Evolutionary conservation across 257 asterid species (phyloP).

Genomic region (Solanum rostratum): DNA sequence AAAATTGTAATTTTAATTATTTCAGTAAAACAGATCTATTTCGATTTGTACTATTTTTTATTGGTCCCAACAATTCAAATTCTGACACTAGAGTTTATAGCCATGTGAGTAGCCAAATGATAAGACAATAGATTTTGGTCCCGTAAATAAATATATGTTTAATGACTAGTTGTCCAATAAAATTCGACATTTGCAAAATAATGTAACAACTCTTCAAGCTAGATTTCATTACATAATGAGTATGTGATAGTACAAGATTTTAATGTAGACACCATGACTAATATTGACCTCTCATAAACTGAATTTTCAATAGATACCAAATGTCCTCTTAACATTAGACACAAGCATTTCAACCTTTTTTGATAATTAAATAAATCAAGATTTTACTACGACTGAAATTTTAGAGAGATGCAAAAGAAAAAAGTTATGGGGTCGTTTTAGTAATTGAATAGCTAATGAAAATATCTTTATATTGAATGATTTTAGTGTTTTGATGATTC

Average conservation of each 20-base stretch:
- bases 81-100: background rate
- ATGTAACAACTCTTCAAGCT: background rate
- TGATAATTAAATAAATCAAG: background rate
- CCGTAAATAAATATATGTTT: background rate
- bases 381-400: background rate
- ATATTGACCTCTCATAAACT: background rate
- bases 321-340: background rate
- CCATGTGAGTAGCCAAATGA: background rate
- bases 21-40: background rate
- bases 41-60: background rate
- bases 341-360: background rate
- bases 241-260: background rate
- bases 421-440: background rate
- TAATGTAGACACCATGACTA: background rate
- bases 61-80: background rate
- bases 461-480: background rate
- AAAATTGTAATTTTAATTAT: background rate
- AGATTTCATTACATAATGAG: background rate
- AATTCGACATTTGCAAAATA: background rate
- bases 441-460: background rate
- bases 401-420: background rate
- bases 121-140: slow-evolving; percentile 8
- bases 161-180: background rate
- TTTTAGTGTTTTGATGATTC: background rate
- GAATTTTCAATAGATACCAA: background rate